phyloP scores from a whole-genome alignment of 148 eudicot genomes.

The Euryodendron excelsum region DNA sequence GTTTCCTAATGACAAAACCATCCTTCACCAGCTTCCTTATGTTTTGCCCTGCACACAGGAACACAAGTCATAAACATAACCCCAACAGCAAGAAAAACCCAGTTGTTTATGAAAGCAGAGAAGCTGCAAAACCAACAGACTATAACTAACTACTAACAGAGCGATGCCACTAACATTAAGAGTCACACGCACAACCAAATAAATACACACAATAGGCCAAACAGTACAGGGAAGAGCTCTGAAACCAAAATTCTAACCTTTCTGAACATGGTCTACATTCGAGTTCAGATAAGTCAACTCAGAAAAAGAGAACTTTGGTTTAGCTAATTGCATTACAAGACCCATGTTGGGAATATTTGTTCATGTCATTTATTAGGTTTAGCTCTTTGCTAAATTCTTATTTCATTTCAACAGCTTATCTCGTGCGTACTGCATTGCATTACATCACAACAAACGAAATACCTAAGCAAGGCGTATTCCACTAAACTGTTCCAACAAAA shows the following conservation, averaged over 20 bases:
- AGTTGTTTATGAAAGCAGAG: not conserved
- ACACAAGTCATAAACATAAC: not conserved
- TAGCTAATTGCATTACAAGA: too few species aligned
- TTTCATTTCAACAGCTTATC: not conserved
- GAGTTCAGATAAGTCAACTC: too few species aligned
- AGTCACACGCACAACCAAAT: not conserved
- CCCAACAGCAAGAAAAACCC: not conserved
- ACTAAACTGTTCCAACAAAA: not conserved
- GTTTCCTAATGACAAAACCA: constrained; percentile 62
- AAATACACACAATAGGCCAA: not conserved
- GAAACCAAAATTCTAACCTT: not conserved
- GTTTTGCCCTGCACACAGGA: constrained; percentile 46
- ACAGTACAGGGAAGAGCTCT: not conserved
- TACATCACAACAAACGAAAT: too few species aligned
- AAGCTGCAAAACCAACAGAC: not conserved
- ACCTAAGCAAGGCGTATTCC: too few species aligned
- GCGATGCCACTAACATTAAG: not conserved
- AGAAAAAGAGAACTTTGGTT: too few species aligned
- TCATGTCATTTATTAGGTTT: too few species aligned
- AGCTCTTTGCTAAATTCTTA: not conserved
- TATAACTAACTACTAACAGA: not conserved
- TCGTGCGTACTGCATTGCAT: not conserved
- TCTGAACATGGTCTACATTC: not conserved
- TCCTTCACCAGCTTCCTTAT: constrained; percentile 54
- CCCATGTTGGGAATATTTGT: too few species aligned